Percentiles rank a stretch among this genome's conserved stretches.
phyloP scores from a whole-genome alignment of 169 alveolate species.

The Eimeria acervulina region DNA sequence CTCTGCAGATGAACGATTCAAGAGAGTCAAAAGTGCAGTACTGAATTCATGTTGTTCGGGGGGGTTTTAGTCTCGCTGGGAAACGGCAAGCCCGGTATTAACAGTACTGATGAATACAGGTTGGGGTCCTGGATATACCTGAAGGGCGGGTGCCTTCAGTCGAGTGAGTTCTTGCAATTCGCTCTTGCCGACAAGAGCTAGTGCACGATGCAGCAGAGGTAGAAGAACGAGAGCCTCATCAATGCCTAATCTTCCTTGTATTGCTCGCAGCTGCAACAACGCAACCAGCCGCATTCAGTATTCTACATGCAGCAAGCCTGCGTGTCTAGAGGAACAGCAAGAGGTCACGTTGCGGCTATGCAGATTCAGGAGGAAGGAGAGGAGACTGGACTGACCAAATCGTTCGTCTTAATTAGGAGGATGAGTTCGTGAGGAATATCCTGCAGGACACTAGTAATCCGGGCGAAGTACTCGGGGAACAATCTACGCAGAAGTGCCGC shows the following conservation, averaged over 20 bases:
- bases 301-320: neutral
- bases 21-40: neutral
- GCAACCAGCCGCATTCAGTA: neutral
- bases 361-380: neutral
- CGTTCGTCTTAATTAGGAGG: slow-evolving; percentile 77
- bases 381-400: slow-evolving; percentile 47
- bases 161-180: slow-evolving; percentile 37
- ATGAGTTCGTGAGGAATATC: slow-evolving; percentile 76
- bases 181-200: slow-evolving; percentile 27
- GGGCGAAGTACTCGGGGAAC: slow-evolving; percentile 79
- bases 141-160: slow-evolving; percentile 51
- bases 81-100: neutral
- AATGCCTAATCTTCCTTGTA: slow-evolving; percentile 69
- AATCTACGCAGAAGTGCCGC: slow-evolving; percentile 58
- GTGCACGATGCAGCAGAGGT: slow-evolving; percentile 67
- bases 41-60: neutral
- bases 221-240: slow-evolving; percentile 81
- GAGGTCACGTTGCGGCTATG: neutral
- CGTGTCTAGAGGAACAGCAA: neutral
- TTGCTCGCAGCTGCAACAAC: slow-evolving; percentile 80
- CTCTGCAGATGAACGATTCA: neutral
- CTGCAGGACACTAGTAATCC: slow-evolving; percentile 81
- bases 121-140: neutral
- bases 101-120: neutral
- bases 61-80: neutral